Conservation (phyloP, 805 yeast species). For the Osmozyma mogii region DNA sequence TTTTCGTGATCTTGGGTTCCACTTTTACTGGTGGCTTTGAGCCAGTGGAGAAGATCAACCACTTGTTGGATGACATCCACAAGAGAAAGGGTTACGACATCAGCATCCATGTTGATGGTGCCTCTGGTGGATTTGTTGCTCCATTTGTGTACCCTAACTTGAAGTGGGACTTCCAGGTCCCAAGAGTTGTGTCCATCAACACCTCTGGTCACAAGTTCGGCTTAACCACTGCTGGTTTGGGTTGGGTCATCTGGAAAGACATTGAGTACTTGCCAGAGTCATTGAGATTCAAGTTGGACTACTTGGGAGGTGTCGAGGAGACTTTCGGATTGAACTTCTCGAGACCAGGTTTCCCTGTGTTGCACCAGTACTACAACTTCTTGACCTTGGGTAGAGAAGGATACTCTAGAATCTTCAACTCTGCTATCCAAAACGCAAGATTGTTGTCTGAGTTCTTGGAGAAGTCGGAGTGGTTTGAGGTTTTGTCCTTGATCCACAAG, state of each 20-base stretch:
- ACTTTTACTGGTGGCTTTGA: slow-evolving; percentile 93
- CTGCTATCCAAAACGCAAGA: slow-evolving; percentile 67
- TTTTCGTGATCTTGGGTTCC: slow-evolving; percentile 81
- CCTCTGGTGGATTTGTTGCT: slow-evolving; percentile 84
- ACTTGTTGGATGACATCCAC: slow-evolving; percentile 65
- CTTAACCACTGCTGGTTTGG: slow-evolving; percentile 81
- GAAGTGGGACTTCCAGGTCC: slow-evolving; percentile 76
- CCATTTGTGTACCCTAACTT: slow-evolving; percentile 73
- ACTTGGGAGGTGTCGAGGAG: slow-evolving; percentile 84
- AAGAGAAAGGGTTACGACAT: slow-evolving; percentile 56
- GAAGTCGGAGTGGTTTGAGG: slow-evolving; percentile 57
- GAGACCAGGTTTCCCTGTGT: slow-evolving; percentile 86
- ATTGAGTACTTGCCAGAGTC: slow-evolving; percentile 56
- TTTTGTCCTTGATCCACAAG: slow-evolving; percentile 73
- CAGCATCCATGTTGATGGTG: slow-evolving; percentile 92
- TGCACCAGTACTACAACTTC: slow-evolving; percentile 81
- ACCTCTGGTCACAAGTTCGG: slow-evolving; percentile 94
- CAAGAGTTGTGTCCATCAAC: slow-evolving; percentile 77
- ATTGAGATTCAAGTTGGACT: slow-evolving; percentile 69
- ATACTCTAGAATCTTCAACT: slow-evolving; percentile 52
- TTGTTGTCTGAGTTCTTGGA: slow-evolving; percentile 55
- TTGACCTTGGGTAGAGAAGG: slow-evolving; percentile 66
- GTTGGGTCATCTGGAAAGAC: slow-evolving; percentile 85
- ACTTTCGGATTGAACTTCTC: slow-evolving; percentile 83
- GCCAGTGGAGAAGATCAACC: slow-evolving; percentile 52